Base-by-base conservation (phyloP, 305 asterid genomes). In the Fraxinus platypoda region DNA sequence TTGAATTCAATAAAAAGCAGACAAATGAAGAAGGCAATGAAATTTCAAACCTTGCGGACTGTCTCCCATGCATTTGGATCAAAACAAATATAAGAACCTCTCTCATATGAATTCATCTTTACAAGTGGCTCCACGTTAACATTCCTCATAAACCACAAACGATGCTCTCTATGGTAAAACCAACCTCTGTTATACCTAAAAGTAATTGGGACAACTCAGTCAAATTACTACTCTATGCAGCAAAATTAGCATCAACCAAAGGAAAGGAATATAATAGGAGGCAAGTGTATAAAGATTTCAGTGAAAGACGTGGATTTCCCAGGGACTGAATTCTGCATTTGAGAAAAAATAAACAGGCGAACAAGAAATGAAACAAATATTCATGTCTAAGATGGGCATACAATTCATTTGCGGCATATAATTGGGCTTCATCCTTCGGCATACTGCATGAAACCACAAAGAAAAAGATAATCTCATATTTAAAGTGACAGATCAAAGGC, bases 31-130 rank as follows among this genome's bases (percentile, higher is more conserved):
- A 83, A 76, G 35, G 74, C n/a, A 75, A 64, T 26, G 8, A 28
- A 72, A 80, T 59, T 76, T 62, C 88, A 26, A 78, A 97, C 99
- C 98, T 97, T 97, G 87, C 97, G 97, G 77, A 95, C 85, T 23
- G 98, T 97, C 84, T 97, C 98, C 99, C 99, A 97, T 77, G 97
- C 91, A 90, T 92, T 95, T 64, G 99, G 98, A 89, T 97, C 99
- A 83, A 97, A 95, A 85, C 92, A 91, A 81, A 93, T 92, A 83
- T 91, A 95, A 66, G 98, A 92, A 31, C 97, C 98, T 87, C 97
- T 93, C 91, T 97, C 99, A 15, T 90, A 89, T 25, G 95, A 33
- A 81, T 81, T 90, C 64, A 95, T 89, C 90, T 93, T 93, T 15
- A 93, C 97, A 82, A 92, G 97, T 81, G 93, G 99, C 85, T 97